Base-by-base conservation (phyloP, 2,329 filamentous ascomycete species). In the Ophiostoma ulmi region DNA sequence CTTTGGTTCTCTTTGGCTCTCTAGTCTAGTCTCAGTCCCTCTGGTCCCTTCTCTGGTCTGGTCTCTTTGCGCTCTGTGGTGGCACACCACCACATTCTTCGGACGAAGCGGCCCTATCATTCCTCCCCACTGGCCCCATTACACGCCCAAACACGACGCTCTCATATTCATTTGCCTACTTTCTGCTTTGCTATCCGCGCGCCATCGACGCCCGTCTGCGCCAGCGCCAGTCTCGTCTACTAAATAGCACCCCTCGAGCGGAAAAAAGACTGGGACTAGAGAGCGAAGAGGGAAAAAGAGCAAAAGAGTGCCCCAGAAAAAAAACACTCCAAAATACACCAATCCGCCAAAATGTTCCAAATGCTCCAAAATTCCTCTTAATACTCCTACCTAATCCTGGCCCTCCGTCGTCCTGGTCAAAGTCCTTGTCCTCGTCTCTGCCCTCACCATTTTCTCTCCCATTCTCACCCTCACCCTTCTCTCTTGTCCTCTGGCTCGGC, bases 31-130 rank as follows among this genome's bases (percentile, higher is more conserved):
- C 31, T 31, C 31, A 31, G 31, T 31, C 31, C 31, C 31, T 31
- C 31, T 31, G 31, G 31, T 31, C 31, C 3, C 31, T 31, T 31
- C 31, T 31, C 31, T 31, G 31, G 55, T 67, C 67, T 69, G 66
- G 61, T 61, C 65, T 68, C 52, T 58, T 58, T 66, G 69, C 63
- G 63, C 55, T 14, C 65, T 67, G 6, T 44, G 20, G 65, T 67
- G 65, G 38, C 65, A 67, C 65, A 67, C 65, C 38, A 58, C 52
- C 17, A 35, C 73, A 75, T 75, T 75, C 72, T 75, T 74, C 72
- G 73, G 73, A 72, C 69, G 72, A 72, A 72, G 72, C 70, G 68
- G 73, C 72, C 72, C 69, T 74, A 71, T 73, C 72, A 70, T 71
- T 71, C 70, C 67, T 52, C 70, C 67, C 69, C 71, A 26, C 61